phyloP scores from a whole-genome alignment of 768 basidiomycete species.

The Rubroboletus pulcherrimus region DNA sequence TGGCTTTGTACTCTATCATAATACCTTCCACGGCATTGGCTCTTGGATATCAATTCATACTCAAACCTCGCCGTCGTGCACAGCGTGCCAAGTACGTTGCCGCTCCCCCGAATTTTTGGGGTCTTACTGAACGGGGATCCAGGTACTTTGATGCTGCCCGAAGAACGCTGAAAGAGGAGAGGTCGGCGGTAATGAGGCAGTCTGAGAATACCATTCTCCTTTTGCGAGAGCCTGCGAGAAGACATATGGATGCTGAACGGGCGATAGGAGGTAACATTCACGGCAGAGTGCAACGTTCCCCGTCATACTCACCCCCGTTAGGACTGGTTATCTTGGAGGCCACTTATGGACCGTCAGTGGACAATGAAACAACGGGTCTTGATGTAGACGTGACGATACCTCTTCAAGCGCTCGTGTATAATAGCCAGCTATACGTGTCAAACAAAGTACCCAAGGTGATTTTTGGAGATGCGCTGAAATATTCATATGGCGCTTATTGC shows the following conservation, averaged over 20 bases:
- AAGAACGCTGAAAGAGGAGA: constrained; percentile 59
- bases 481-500: constrained; percentile 1
- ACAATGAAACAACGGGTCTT: constrained; percentile 50
- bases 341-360: constrained; percentile 58
- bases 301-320: constrained; percentile 30
- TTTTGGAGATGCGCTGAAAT: neutral
- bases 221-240: constrained; percentile 64
- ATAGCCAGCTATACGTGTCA: constrained; percentile 76
- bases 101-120: constrained; percentile 7
- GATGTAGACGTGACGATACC: constrained; percentile 76
- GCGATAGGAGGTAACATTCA: constrained; percentile 56
- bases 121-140: constrained; percentile 18
- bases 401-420: constrained; percentile 75
- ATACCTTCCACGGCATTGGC: constrained; percentile 52
- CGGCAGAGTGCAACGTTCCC: neutral
- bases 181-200: constrained; percentile 58
- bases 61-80: constrained; percentile 52
- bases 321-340: constrained; percentile 78
- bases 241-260: constrained; percentile 60
- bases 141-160: constrained; percentile 69
- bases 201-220: constrained; percentile 59
- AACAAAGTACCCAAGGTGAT: constrained; percentile 70
- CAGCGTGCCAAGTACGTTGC: constrained; percentile 49
- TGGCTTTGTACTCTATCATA: constrained; percentile 50
- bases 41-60: constrained; percentile 53